Evolutionary conservation across 352 stramenopile genomes (phyloP).

Genomic region (Peronospora belbahrii): DNA sequence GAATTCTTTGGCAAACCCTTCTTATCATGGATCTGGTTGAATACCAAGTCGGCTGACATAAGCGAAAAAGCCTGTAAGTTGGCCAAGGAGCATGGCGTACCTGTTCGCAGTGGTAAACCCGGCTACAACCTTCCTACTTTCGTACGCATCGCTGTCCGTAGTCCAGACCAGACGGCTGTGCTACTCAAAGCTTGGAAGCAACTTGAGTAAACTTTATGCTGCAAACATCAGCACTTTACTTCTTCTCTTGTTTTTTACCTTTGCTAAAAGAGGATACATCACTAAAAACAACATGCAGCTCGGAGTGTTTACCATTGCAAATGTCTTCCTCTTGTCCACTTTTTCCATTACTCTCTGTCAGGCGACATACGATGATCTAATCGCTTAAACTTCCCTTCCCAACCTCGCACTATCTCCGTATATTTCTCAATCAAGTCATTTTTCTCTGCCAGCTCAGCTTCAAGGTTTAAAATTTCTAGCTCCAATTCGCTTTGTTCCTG

Average conservation of each 20-base stretch:
- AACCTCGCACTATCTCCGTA: slow-evolving; percentile 69
- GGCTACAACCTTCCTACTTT: slow-evolving; percentile 85
- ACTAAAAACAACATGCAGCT: slow-evolving; percentile 16
- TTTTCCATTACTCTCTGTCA: slow-evolving; percentile 35
- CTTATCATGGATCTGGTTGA: slow-evolving; percentile 86
- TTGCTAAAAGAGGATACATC: neutral
- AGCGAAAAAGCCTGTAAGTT: slow-evolving; percentile 54
- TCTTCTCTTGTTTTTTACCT: neutral
- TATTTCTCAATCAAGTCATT: slow-evolving; percentile 85
- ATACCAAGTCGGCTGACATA: slow-evolving; percentile 61
- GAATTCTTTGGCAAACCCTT: slow-evolving; percentile 58
- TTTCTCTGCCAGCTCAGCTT: slow-evolving; percentile 72
- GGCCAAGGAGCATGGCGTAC: slow-evolving; percentile 78
- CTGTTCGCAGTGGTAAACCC: slow-evolving; percentile 78
- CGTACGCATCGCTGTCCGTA: slow-evolving; percentile 78
- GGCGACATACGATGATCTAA: slow-evolving; percentile 59
- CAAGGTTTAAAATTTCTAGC: slow-evolving; percentile 64
- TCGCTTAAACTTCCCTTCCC: slow-evolving; percentile 81
- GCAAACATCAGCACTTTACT: neutral
- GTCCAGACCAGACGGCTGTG: slow-evolving; percentile 54
- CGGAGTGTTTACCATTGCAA: slow-evolving; percentile 1
- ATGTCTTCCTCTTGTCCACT: neutral
- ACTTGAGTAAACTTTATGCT: slow-evolving; percentile 33
- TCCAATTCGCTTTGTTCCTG: slow-evolving; percentile 52
- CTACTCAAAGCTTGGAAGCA: slow-evolving; percentile 70